Conservation (phyloP, 139 green algal species). For the Eudorina sp. region DNA sequence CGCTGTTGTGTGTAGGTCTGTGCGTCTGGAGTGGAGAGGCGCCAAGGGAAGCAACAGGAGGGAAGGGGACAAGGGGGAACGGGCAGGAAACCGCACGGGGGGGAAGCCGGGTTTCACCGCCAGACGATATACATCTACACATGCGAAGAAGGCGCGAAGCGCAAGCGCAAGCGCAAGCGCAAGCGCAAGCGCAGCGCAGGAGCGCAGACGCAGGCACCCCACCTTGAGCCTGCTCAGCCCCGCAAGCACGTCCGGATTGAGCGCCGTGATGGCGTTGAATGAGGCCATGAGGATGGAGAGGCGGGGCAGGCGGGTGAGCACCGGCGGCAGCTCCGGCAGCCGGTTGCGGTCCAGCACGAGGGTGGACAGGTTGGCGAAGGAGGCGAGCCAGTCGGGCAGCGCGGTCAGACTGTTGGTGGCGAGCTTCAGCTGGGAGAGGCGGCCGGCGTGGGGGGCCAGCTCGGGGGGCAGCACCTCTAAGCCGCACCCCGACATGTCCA, state of each 20-base stretch:
- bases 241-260: conserved; percentile 49
- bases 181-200: too few species aligned
- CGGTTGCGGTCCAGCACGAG: conserved; percentile 70
- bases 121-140: too few species aligned
- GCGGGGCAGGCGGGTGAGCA: conserved; percentile 51
- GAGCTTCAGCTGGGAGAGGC: conserved; percentile 61
- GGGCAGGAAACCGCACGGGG: too few species aligned
- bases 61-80: too few species aligned
- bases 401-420: conserved; percentile 59
- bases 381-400: conserved; percentile 53
- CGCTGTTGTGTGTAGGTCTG: too few species aligned
- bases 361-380: conserved; percentile 44
- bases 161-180: too few species aligned
- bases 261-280: conserved; percentile 51
- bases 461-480: conserved; percentile 55
- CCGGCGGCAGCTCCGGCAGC: conserved; percentile 44
- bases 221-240: conserved; percentile 46
- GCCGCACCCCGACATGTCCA: conserved; percentile 59
- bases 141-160: too few species aligned
- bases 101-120: too few species aligned
- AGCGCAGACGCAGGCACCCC: too few species aligned
- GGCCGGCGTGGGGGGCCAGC: conserved; percentile 51
- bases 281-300: conserved; percentile 66
- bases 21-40: too few species aligned
- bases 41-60: too few species aligned